These are phyloP conservation scores for Exophiala sp. DNA, from an alignment of 2,329 filamentous ascomycete genomes.

Conservation along the genomic window DNA sequence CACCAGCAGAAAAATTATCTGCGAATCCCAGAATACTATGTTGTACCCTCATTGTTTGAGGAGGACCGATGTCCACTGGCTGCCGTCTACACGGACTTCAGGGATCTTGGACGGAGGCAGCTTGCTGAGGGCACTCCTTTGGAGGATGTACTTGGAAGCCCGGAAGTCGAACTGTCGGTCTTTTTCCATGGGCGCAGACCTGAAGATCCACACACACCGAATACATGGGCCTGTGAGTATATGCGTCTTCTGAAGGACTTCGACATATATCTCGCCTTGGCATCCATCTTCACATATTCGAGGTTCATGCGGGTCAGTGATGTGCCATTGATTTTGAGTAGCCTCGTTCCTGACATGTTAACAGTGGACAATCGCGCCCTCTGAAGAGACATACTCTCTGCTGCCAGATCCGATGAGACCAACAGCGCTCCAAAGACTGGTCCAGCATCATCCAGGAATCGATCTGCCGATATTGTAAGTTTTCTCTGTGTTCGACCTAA, in stretches of 20 bases:
- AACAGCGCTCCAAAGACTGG: conserved; percentile 11
- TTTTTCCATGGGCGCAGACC: conserved; percentile 5
- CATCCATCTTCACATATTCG: conserved; percentile 5
- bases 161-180: conserved; percentile 4
- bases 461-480: conserved; percentile 14
- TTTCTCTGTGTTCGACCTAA: not conserved
- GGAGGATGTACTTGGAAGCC: conserved; percentile 2
- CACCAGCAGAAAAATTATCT: not conserved
- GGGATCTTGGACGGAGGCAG: conserved; percentile 11
- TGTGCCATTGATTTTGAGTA: not conserved
- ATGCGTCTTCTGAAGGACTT: conserved; percentile 11
- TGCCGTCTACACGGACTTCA: conserved; percentile 11
- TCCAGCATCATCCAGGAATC: conserved; percentile 11
- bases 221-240: conserved; percentile 13
- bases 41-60: conserved; percentile 10
- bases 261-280: conserved; percentile 9
- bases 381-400: conserved; percentile 7
- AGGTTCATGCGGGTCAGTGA: conserved; percentile 16
- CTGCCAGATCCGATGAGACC: conserved; percentile 15
- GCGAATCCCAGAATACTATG: conserved; percentile 8
- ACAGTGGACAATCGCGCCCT: conserved; percentile 13
- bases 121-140: conserved; percentile 5
- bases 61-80: conserved; percentile 12
- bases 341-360: not conserved
- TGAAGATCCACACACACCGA: conserved; percentile 10